These are phyloP conservation scores for sunflower (Helianthus annuus) DNA, from an alignment of 129 eudicot species.

Conservation along the genomic window DNA sequence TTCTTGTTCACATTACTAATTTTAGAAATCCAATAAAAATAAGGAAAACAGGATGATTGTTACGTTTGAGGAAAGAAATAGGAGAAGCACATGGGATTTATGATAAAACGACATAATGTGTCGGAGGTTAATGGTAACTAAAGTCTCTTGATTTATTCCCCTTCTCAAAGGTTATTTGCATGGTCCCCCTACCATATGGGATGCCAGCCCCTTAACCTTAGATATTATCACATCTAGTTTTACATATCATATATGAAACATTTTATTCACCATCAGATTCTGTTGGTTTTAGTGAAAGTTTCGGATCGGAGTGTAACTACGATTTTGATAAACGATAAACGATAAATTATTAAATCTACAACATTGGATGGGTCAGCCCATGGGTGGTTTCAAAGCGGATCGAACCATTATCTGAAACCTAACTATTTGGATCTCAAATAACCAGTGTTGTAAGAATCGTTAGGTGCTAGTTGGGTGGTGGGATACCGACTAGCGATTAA, in stretches of 20 bases:
- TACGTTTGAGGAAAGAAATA: background rate
- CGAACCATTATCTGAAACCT: no score
- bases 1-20: background rate
- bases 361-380: no score
- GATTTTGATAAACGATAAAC: no score
- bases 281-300: no score
- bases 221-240: background rate
- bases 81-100: slow-evolving; percentile 10
- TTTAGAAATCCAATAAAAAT: background rate
- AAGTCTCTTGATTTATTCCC: slow-evolving; percentile 17
- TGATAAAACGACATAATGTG: background rate
- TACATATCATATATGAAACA: background rate
- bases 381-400: no score
- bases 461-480: no score
- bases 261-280: no score
- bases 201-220: background rate
- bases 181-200: slow-evolving; percentile 10
- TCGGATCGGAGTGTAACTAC: no score
- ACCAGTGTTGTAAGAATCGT: no score
- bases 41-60: background rate
- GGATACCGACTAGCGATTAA: no score
- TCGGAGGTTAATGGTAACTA: background rate
- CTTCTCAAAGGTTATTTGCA: slow-evolving; percentile 8
- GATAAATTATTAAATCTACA: no score
- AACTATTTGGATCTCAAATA: no score